phyloP scores from a whole-genome alignment of 2,329 filamentous ascomycete genomes.

The Pseudocercospora vitis region DNA sequence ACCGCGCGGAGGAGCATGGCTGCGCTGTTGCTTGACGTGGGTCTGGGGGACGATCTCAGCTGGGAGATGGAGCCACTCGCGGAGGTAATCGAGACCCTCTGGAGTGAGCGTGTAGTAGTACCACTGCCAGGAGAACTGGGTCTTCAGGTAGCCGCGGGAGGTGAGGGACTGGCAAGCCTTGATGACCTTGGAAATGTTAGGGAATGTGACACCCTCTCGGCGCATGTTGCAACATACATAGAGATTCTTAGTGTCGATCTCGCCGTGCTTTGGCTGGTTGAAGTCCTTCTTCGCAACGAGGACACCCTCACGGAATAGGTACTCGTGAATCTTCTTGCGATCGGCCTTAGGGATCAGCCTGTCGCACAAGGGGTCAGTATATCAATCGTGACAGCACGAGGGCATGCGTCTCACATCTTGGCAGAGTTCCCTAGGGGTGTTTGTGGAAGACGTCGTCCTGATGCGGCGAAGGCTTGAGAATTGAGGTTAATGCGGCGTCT shows the following conservation, averaged over 20 bases:
- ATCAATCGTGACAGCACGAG: neutral
- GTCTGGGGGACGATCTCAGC: slow-evolving; percentile 99
- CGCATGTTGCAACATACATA: slow-evolving; percentile 58
- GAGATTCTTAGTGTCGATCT: slow-evolving; percentile 99
- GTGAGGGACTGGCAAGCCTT: slow-evolving; percentile 98
- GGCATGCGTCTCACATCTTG: slow-evolving; percentile 43
- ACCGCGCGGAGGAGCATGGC: slow-evolving; percentile 94
- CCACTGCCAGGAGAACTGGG: slow-evolving; percentile 99
- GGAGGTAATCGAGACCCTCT: slow-evolving; percentile 99
- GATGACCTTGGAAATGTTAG: slow-evolving; percentile 62
- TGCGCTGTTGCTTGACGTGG: slow-evolving; percentile 99
- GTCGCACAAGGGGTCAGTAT: slow-evolving; percentile 17
- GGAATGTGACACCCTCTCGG: neutral
- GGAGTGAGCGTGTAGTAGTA: slow-evolving; percentile 99
- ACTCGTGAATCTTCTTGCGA: slow-evolving; percentile 99
- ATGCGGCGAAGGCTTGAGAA: neutral
- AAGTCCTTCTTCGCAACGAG: slow-evolving; percentile 99
- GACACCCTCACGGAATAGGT: slow-evolving; percentile 83
- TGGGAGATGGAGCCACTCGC: slow-evolving; percentile 99
- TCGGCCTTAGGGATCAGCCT: slow-evolving; percentile 99
- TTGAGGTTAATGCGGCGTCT: neutral
- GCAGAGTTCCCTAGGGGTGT: slow-evolving; percentile 38
- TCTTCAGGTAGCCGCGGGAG: slow-evolving; percentile 99
- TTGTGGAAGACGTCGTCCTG: slow-evolving; percentile 14
- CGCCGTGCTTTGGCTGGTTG: slow-evolving; percentile 95